Base-by-base conservation (phyloP, 208 protist genomes). In the Trypanosoma caninum region DNA sequence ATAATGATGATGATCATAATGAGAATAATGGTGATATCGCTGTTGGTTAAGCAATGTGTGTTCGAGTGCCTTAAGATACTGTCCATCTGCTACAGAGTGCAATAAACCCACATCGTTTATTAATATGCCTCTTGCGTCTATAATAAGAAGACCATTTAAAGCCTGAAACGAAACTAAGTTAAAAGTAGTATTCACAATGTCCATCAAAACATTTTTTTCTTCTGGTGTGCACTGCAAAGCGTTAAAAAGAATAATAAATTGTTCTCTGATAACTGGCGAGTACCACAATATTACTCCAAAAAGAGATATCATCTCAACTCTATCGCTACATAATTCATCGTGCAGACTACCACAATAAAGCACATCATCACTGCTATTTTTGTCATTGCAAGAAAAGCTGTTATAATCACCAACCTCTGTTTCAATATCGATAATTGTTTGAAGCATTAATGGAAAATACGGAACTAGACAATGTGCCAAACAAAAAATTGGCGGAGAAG, bases 361-460 rank as follows among this genome's bases (percentile, higher is more conserved):
- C 28, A 18, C 13, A 22, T 51, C 41, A 35, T 48, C 18, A 18
- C 4, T 31, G 20, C 18, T 25, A 14, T 51, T 34, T 22, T 54
- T 22, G 30, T 35, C 30, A 18, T 54, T 40, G 30, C 30, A 52
- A 52, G 14, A 35, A 14, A 18, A 33, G 28, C 22, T 2, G 25
- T 28, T 23, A 22, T 27, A 9, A 3, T 52, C 33, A 3, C 27
- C 38, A 0, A 35, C 5, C 4, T 62, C 10, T 33, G 5, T 18
- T 52, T 8, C 16, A 18, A 44, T 22, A 33, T 64, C 58, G 18
- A 65, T 23, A 57, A 57, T 57, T 18, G 30, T 30, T 28, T 65
- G 59, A 10, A 65, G 25, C 47, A 65, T 56, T 28, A 47, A 11
- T 48, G 59, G 59, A 20, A 65, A 7, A 27, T 65, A 65, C 13